These are phyloP conservation scores for Citrullus amarus DNA, from an alignment of 306 rosid species.

Conservation along the genomic window DNA sequence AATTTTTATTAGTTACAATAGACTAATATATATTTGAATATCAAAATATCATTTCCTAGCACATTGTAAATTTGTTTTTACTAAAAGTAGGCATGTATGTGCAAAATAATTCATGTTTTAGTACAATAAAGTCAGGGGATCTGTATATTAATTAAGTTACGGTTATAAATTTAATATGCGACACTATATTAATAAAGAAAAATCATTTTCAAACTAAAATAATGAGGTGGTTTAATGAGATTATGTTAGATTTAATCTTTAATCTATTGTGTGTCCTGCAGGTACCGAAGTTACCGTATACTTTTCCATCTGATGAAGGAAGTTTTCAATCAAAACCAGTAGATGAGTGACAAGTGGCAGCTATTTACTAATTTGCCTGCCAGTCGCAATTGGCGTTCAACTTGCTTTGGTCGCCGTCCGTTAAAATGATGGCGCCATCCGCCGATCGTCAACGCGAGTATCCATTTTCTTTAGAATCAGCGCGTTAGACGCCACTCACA, in stretches of 20 bases:
- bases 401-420: neutral
- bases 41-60: neutral
- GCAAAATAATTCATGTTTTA: no score
- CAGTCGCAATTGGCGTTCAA: neutral
- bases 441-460: neutral
- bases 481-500: neutral
- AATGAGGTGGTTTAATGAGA: no score
- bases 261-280: neutral
- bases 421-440: neutral
- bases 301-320: neutral
- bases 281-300: neutral
- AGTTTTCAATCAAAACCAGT: neutral
- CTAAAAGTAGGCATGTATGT: no score
- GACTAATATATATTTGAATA: neutral
- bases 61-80: no score
- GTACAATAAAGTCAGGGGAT: no score
- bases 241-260: neutral
- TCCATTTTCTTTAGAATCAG: neutral
- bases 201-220: neutral
- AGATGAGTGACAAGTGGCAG: neutral
- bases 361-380: neutral
- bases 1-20: neutral
- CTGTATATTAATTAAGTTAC: neutral
- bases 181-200: no score
- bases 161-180: no score